phyloP scores from a whole-genome alignment of 192 early-diverging fungal species.

The Coemansia sp. region DNA sequence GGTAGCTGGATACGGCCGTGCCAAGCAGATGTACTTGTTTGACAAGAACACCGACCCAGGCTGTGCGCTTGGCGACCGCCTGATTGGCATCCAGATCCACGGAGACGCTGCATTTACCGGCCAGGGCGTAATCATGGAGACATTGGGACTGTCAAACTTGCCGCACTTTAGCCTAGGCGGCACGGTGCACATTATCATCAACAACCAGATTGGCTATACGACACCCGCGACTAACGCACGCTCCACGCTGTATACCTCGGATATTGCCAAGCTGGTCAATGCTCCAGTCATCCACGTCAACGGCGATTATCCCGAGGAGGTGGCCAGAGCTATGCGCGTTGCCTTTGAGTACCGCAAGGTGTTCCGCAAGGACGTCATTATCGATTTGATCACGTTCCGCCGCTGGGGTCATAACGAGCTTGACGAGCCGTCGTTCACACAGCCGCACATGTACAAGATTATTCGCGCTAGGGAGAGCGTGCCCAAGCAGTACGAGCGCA shows the following conservation, averaged over 20 bases:
- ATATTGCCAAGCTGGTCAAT: constrained; percentile 97
- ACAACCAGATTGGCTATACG: constrained; percentile 98
- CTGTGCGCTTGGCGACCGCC: constrained; percentile 90
- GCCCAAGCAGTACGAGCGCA: constrained; percentile 84
- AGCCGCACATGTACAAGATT: constrained; percentile 95
- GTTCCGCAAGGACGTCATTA: constrained; percentile 94
- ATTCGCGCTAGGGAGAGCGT: constrained; percentile 86
- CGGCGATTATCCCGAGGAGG: constrained; percentile 93
- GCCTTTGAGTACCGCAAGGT: constrained; percentile 91
- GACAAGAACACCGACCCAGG: constrained; percentile 65
- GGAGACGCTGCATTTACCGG: constrained; percentile 91
- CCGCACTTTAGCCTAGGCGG: constrained; percentile 96
- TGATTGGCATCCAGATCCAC: constrained; percentile 94
- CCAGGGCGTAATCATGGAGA: constrained; percentile 95
- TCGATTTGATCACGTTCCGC: constrained; percentile 94
- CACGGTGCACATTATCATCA: constrained; percentile 96
- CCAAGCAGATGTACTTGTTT: constrained; percentile 87
- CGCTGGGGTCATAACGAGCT: constrained; percentile 98
- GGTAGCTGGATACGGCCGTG: constrained; percentile 93
- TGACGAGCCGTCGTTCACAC: constrained; percentile 97
- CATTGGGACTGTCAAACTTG: constrained; percentile 92
- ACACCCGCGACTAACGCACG: constrained; percentile 96
- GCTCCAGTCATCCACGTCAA: constrained; percentile 97
- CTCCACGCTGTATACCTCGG: constrained; percentile 88
- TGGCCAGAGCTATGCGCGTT: constrained; percentile 80